Evolutionary conservation across 192 early-diverging fungal species (phyloP), one percentile per base, ranked within the genome.

Genomic region (Radiomyces spectabilis): DNA sequence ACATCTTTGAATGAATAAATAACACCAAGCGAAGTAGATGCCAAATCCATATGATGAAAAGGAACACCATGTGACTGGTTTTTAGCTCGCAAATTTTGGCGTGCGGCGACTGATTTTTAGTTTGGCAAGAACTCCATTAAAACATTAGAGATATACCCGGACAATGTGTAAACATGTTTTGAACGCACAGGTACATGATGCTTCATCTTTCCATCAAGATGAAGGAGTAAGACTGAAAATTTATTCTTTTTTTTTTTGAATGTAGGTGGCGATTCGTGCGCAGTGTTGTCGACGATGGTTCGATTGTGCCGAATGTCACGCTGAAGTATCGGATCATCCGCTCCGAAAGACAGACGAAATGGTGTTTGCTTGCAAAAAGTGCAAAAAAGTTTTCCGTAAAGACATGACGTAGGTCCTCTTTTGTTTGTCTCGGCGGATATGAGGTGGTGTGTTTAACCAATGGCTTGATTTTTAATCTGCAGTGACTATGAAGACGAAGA

Each of bases 381-480:
- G 96, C 75, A 93, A 90, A 80, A 97, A 97, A 73, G 84, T 86
- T n/a, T 97, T 97, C 62, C 81, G 94, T 59, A 97, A 97, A 66
- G 84, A 94, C 55, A 76, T 91, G 75, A 62, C 45, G 61, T 74
- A 67, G 18, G 72, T n/a, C n/a, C n/a, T n/a, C n/a, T n/a, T n/a
- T n/a, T n/a, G n/a, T n/a, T n/a, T n/a, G n/a, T n/a, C n/a, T n/a
- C n/a, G n/a, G n/a, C n/a, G n/a, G n/a, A n/a, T n/a, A n/a, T n/a
- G n/a, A n/a, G n/a, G n/a, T n/a, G n/a, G n/a, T n/a, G n/a, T n/a
- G n/a, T n/a, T n/a, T n/a, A n/a, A n/a, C n/a, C n/a, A n/a, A n/a
- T n/a, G n/a, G n/a, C n/a, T 57, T 19, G 33, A 31, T 3, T 29
- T 49, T 5, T 48, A 16, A 22, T 32, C 8, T 25, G 8, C 63